phyloP scores from a whole-genome alignment of 306 rosid species.

The Dalbergia cultrata region DNA sequence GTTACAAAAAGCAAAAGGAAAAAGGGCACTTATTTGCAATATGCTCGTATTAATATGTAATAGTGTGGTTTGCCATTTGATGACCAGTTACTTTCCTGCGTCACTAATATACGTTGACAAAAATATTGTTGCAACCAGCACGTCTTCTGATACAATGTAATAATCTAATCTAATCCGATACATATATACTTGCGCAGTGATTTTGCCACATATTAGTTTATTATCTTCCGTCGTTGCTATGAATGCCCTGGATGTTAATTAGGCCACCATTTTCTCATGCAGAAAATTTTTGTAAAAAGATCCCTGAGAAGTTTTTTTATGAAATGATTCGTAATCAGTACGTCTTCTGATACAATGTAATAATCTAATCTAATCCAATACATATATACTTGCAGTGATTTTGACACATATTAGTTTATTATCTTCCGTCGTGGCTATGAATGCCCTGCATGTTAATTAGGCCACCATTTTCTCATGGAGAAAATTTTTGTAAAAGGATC shows the following conservation, averaged over 20 bases:
- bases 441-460: constrained; percentile 14
- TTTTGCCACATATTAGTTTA: background rate
- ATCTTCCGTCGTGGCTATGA: background rate
- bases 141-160: background rate
- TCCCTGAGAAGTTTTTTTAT: background rate
- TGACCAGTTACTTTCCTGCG: too few relatives aligned
- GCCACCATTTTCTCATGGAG: constrained; percentile 4
- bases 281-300: background rate
- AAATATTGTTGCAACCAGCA: background rate
- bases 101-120: background rate
- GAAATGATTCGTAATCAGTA: background rate
- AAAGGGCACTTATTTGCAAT: too few relatives aligned
- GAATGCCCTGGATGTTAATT: constrained; percentile 11
- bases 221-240: background rate
- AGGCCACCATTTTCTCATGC: background rate
- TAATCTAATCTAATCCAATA: background rate
- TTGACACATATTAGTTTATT: background rate
- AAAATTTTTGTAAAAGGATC: background rate
- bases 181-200: background rate
- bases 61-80: background rate
- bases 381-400: constrained; percentile 4
- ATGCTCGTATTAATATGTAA: too few relatives aligned
- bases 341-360: too few relatives aligned
- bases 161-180: background rate
- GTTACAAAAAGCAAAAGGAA: too few relatives aligned